Evolutionary conservation across 2,329 filamentous ascomycete species (phyloP).

Genomic region (Aspergillus japonicus): DNA sequence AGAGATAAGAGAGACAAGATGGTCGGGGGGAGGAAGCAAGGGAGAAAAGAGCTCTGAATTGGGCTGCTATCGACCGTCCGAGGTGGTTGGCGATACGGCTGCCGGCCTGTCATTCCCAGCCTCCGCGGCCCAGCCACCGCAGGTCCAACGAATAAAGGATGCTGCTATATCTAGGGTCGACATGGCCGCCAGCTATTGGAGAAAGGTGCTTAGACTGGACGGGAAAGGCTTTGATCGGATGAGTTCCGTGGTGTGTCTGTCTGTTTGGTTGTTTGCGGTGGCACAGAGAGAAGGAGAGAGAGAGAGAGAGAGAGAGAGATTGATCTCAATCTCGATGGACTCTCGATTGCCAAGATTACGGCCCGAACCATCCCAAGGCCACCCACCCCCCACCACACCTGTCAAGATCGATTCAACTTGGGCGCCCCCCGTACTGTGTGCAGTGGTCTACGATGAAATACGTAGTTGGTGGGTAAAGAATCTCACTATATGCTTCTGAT

Average conservation of each 20-base stretch:
- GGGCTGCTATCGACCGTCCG: slow-evolving; percentile 9
- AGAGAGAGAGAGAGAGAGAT: not conserved
- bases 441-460: too few species aligned
- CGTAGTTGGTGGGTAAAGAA: too few species aligned
- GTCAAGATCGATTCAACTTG: not conserved
- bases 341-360: not conserved
- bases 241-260: not conserved
- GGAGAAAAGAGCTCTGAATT: slow-evolving; percentile 12
- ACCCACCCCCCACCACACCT: not conserved
- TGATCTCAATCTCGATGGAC: too few species aligned
- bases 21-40: slow-evolving; percentile 2
- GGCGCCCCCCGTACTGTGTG: too few species aligned
- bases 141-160: slow-evolving; percentile 1
- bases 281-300: not conserved
- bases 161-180: not conserved
- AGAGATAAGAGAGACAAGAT: slow-evolving; percentile 5
- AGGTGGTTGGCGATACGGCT: slow-evolving; percentile 6
- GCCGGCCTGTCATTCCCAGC: slow-evolving; percentile 10
- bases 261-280: not conserved
- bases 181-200: slow-evolving; percentile 15
- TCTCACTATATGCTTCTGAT: too few species aligned
- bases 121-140: slow-evolving; percentile 16
- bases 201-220: not conserved
- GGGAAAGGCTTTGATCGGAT: not conserved
- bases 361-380: not conserved